Conservation (phyloP, 192 early-diverging fungal species). For the Bifiguratus adelaidae region DNA sequence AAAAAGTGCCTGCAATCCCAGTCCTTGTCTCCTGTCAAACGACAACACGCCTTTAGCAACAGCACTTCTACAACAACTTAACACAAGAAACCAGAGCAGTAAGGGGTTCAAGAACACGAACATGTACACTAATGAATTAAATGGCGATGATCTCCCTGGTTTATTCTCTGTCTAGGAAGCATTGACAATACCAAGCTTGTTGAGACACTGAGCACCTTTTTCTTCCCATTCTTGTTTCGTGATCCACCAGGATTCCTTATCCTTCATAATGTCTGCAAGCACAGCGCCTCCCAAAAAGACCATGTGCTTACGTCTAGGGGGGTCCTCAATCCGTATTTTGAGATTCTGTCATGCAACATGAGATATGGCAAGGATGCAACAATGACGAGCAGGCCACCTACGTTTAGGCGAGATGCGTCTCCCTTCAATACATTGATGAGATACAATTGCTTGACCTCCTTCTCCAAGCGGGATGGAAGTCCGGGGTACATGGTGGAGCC, state of each 20-base stretch:
- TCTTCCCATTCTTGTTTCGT: conserved; percentile 93
- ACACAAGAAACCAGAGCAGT: too few relatives aligned
- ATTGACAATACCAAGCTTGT: conserved; percentile 29
- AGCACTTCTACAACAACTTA: too few relatives aligned
- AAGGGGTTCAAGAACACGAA: too few relatives aligned
- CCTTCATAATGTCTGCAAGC: conserved; percentile 89
- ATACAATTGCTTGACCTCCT: conserved; percentile 97
- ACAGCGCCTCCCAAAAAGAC: conserved; percentile 98
- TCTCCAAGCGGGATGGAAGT: conserved; percentile 91
- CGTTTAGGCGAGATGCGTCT: conserved; percentile 69
- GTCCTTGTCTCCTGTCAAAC: too few relatives aligned
- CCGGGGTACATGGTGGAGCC: conserved; percentile 99
- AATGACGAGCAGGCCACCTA: conserved; percentile 25
- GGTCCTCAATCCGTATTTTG: conserved; percentile 96
- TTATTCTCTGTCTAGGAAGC: too few relatives aligned
- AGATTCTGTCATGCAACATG: conserved; percentile 61
- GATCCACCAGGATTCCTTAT: conserved; percentile 84
- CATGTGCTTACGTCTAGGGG: conserved; percentile 96
- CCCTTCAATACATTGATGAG: conserved; percentile 80
- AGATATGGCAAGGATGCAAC: not conserved
- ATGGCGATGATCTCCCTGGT: too few relatives aligned
- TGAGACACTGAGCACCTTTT: conserved; percentile 66
- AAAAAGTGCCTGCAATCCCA: too few relatives aligned
- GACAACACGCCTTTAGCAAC: too few relatives aligned
- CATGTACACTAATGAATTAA: too few relatives aligned